Evolutionary conservation across 352 stramenopile species (phyloP), one percentile per base, ranked within the genome.

Genomic region (Phytophthora palmivora): DNA sequence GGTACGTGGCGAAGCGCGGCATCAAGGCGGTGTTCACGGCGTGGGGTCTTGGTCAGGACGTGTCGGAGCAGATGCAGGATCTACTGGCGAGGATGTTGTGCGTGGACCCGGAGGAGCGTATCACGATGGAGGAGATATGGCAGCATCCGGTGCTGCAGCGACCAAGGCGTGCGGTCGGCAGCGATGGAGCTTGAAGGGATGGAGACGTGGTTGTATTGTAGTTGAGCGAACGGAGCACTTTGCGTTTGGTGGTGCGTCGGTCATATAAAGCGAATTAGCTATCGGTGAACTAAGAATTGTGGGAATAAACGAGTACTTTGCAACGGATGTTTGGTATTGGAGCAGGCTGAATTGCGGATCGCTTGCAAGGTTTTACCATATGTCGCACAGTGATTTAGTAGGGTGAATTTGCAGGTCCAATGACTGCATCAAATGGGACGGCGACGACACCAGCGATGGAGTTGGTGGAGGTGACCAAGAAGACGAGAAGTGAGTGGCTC

Each of bases 1-100:
- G 78, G 28, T 95, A 96, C 70, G 84, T 96, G 32, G 70, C 71
- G 15, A 92, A 91, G 50, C 65, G 87, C 45, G 83, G 85, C 7
- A 74, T 96, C 45, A 74, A 78, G 56, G 74, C 85, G 0, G 78
- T 97, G 50, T 84, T 97, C 49, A 64, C 74, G 36, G 78, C 77
- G 0, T 96, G 88, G 88, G 69, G 70, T 1, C 55, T 93, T 36
- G 42, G 43, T 3, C 47, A 70, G 15, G 57, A 66, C 11, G 53
- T 95, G 38, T 85, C 75, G 36, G 71, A 75, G 5, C 38, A 63
- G 5, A 87, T 78, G 28, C 80, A 89, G 50, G 79, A 96, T 52
- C 58, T 97, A 51, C 47, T 97, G n/a, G 74, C 87, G 39, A 45
- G 63, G 10, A 93, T 97, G 74, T 70, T 94, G n/a, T 62, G 61